These are phyloP conservation scores for Escallonia rubra DNA, from an alignment of 129 eudicot species.

Conservation along the genomic window DNA sequence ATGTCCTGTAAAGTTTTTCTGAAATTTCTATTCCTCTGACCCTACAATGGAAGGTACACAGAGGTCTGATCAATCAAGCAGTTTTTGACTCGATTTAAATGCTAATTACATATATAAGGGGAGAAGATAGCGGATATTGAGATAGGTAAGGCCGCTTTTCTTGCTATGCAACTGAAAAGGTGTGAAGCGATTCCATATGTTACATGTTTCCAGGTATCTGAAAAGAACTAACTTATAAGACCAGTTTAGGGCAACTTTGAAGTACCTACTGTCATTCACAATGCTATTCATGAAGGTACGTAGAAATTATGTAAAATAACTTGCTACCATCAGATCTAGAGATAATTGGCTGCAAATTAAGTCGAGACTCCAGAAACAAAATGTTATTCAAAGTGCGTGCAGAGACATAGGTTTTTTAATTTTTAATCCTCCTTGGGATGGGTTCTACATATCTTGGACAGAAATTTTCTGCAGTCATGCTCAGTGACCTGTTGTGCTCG, in stretches of 20 bases:
- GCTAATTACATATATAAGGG: not conserved
- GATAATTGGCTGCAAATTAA: no score
- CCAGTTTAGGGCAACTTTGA: not conserved
- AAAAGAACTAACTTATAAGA: not conserved
- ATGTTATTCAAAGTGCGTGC: no score
- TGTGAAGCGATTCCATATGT: not conserved
- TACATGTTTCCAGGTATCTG: not conserved
- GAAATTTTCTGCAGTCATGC: not conserved
- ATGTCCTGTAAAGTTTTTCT: slow-evolving; percentile 27
- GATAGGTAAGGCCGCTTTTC: no score
- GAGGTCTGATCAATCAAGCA: not conserved
- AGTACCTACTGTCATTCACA: not conserved
- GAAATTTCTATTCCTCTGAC: slow-evolving; percentile 34
- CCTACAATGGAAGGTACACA: slow-evolving; percentile 27
- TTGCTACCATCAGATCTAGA: no score
- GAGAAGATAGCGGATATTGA: not conserved
- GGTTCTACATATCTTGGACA: not conserved
- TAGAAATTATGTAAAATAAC: no score
- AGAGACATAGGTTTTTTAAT: no score
- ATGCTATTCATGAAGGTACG: not conserved
- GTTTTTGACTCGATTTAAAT: not conserved
- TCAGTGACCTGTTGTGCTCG: not conserved
- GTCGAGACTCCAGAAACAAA: no score
- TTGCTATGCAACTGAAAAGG: not conserved
- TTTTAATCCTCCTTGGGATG: no score